Evolutionary conservation across 139 green algal species (phyloP).

Genomic region (Chlorella sorokiniana): DNA sequence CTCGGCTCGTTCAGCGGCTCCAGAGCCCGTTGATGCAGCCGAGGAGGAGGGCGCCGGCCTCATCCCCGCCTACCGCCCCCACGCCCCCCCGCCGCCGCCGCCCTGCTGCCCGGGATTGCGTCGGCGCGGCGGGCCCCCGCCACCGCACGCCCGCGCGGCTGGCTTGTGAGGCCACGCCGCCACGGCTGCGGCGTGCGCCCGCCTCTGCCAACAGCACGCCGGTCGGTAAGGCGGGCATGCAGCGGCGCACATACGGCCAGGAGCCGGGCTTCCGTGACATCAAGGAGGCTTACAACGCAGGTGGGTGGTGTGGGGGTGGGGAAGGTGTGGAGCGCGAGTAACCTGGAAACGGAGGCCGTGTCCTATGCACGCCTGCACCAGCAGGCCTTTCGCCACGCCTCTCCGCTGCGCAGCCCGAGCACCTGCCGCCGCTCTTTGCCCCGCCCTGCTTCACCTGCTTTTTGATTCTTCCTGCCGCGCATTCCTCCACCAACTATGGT

Average conservation of each 20-base stretch:
- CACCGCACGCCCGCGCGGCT: background rate
- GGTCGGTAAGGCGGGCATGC: background rate
- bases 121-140: background rate
- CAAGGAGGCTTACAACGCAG: slow-evolving; percentile 25
- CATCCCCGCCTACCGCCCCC: background rate
- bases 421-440: too few species aligned
- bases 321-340: background rate
- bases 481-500: too few species aligned
- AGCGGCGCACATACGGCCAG: slow-evolving; percentile 14
- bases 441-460: too few species aligned
- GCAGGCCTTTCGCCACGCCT: background rate
- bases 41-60: background rate
- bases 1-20: background rate
- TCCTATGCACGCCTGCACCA: background rate
- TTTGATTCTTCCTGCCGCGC: too few species aligned
- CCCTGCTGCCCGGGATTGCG: background rate
- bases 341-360: background rate
- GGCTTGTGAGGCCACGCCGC: background rate
- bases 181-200: background rate
- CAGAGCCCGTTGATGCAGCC: background rate
- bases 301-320: background rate
- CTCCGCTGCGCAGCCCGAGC: too few species aligned
- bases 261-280: slow-evolving; percentile 5
- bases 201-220: background rate
- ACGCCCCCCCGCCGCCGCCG: background rate